A percentile compares a stretch with the other conserved stretches of the same genome.
Evolutionary conservation across 1,139 yeast genomes (phyloP).

Genomic region (Yamadazyma jaroonii): DNA sequence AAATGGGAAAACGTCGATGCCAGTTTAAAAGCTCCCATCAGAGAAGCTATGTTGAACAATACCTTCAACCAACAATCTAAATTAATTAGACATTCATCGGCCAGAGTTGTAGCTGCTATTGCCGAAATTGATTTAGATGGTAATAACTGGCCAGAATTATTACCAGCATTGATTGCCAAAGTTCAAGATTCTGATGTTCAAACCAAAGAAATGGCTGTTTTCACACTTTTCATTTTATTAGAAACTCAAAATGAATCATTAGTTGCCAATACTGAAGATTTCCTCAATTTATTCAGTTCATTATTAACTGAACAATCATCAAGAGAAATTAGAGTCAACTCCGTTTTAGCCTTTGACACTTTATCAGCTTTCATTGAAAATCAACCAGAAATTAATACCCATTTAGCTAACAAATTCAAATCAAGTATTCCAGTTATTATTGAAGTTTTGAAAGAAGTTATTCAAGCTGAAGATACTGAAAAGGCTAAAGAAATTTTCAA

Average conservation of each 20-base stretch:
- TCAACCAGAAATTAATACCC: constrained; percentile 43
- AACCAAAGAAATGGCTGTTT: constrained; percentile 82
- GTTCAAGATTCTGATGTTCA: constrained; percentile 57
- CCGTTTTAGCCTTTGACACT: constrained; percentile 80
- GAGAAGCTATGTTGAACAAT: constrained; percentile 62
- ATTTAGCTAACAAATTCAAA: constrained; percentile 59
- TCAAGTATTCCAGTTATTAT: constrained; percentile 78
- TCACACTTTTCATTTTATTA: constrained; percentile 70
- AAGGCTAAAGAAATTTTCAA: constrained; percentile 77
- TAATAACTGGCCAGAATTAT: constrained; percentile 73
- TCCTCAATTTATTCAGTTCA: constrained; percentile 63
- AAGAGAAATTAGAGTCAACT: constrained; percentile 73
- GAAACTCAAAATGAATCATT: constrained; percentile 72
- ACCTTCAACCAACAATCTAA: constrained; percentile 59
- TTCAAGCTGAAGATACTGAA: constrained; percentile 67
- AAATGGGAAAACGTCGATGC: constrained; percentile 68
- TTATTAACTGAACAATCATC: constrained; percentile 70
- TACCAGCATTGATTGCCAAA: constrained; percentile 68
- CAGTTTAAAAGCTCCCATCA: constrained; percentile 55
- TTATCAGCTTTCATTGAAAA: constrained; percentile 68
- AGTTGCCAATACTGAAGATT: constrained; percentile 59
- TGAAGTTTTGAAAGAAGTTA: constrained; percentile 72
- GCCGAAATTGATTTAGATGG: constrained; percentile 70
- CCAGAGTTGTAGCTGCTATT: constrained; percentile 86
- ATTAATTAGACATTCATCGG: constrained; percentile 81